A percentile compares a stretch with the other conserved stretches of the same genome.
Evolutionary conservation across 1,284 basidiomycete species (phyloP).

Genomic region (Rhodotorula sp.): DNA sequence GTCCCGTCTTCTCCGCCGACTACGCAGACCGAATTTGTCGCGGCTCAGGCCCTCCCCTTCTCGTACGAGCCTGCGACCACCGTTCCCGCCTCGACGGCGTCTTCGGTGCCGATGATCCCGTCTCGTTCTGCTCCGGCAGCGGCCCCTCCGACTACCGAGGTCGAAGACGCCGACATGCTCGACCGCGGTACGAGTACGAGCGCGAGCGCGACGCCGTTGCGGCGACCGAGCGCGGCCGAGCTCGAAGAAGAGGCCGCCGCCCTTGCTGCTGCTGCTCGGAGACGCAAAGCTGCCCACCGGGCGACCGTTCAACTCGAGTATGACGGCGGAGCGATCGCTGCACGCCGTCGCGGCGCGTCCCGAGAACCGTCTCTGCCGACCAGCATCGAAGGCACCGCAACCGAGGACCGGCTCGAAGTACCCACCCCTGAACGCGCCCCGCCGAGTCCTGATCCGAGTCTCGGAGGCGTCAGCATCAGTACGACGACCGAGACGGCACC

Average conservation of each 20-base stretch:
- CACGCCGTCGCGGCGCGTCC: background rate
- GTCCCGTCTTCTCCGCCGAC: conserved; percentile 30
- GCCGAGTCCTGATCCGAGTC: conserved; percentile 20
- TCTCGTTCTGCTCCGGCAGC: conserved; percentile 29
- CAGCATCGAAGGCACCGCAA: background rate
- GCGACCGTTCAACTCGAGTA: conserved; percentile 95
- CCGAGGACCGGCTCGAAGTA: conserved; percentile 8
- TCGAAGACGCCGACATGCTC: conserved; percentile 25
- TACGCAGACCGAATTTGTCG: conserved; percentile 32
- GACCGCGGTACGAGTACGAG: background rate
- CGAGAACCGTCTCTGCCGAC: conserved; percentile 10
- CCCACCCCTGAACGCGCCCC: background rate
- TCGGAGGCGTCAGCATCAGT: conserved; percentile 16
- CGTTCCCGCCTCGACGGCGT: conserved; percentile 3
- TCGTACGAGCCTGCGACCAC: conserved; percentile 32
- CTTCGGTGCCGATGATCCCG: conserved; percentile 21
- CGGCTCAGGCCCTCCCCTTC: conserved; percentile 38
- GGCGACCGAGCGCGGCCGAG: background rate
- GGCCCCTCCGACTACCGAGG: background rate
- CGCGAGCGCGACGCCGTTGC: background rate
- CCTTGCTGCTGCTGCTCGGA: conserved; percentile 22
- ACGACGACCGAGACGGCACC: conserved; percentile 27
- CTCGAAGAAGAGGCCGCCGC: conserved; percentile 6
- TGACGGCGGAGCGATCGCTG: conserved; percentile 50
- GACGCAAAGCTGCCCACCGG: conserved; percentile 54